A percentile compares a stretch with the other conserved stretches of the same genome.
Conservation (phyloP, 2,329 filamentous ascomycete genomes). For the Botrytis fragariae region DNA sequence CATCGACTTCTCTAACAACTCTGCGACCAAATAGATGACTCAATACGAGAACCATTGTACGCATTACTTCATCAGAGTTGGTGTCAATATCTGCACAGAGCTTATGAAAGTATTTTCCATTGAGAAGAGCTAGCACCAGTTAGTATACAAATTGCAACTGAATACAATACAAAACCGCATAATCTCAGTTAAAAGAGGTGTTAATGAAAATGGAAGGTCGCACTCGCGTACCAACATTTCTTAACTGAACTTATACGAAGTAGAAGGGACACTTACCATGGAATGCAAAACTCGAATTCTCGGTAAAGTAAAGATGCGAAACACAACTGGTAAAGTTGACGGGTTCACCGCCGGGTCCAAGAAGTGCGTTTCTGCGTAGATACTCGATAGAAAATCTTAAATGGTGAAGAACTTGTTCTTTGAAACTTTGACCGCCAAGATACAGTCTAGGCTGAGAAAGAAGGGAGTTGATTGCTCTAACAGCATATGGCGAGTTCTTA, state of each 20-base stretch:
- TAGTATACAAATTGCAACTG: constrained; percentile 17
- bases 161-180: not conserved
- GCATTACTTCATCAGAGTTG: constrained; percentile 49
- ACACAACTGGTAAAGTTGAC: constrained; percentile 71
- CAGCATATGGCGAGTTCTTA: constrained; percentile 59
- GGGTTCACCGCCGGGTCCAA: constrained; percentile 59
- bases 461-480: constrained; percentile 61
- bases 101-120: constrained; percentile 65
- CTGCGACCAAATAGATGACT: constrained; percentile 67
- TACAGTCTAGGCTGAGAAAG: constrained; percentile 69
- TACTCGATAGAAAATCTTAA: constrained; percentile 81
- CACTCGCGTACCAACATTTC: not conserved
- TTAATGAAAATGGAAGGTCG: not conserved
- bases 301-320: constrained; percentile 72
- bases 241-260: not conserved
- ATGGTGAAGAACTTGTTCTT: constrained; percentile 70
- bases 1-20: constrained; percentile 49
- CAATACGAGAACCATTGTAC: constrained; percentile 65
- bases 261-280: constrained; percentile 47
- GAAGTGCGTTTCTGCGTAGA: constrained; percentile 64
- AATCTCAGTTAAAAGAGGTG: not conserved
- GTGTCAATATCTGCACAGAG: constrained; percentile 58
- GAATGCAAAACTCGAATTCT: constrained; percentile 74
- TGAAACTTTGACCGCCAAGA: constrained; percentile 65
- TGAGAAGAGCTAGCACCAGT: constrained; percentile 53